These are phyloP conservation scores for Phlegmacium glaucopus DNA, from an alignment of 768 basidiomycete genomes.

Conservation along the genomic window DNA sequence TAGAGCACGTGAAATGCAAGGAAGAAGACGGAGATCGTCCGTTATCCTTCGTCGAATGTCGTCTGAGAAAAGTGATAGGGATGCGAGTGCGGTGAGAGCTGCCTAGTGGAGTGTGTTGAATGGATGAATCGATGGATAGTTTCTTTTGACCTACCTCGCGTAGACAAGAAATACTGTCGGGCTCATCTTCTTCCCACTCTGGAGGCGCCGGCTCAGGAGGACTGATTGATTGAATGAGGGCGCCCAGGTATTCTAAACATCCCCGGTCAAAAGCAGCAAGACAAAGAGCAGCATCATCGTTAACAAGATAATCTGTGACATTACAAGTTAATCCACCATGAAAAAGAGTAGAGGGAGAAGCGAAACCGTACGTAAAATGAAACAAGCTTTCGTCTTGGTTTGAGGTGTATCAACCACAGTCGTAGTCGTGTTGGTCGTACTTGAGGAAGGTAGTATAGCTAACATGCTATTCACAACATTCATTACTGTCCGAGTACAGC, in stretches of 20 bases:
- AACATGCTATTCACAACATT: slow-evolving; percentile 67
- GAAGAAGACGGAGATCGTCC: slow-evolving; percentile 49
- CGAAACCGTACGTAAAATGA: slow-evolving; percentile 58
- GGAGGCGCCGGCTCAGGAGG: slow-evolving; percentile 33
- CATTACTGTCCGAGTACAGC: slow-evolving; percentile 56
- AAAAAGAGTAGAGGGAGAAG: background rate
- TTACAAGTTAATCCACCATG: background rate
- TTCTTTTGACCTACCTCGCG: slow-evolving; percentile 49
- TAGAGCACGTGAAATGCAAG: slow-evolving; percentile 20
- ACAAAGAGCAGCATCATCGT: slow-evolving; percentile 67
- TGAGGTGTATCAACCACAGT: slow-evolving; percentile 30
- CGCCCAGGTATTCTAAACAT: slow-evolving; percentile 52
- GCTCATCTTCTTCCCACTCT: slow-evolving; percentile 70
- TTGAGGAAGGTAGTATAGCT: slow-evolving; percentile 24
- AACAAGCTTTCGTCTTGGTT: slow-evolving; percentile 66
- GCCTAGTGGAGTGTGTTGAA: slow-evolving; percentile 27
- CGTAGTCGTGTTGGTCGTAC: background rate
- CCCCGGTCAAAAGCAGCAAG: slow-evolving; percentile 69
- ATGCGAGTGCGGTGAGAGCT: slow-evolving; percentile 67
- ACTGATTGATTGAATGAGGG: slow-evolving; percentile 51
- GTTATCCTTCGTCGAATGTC: slow-evolving; percentile 69
- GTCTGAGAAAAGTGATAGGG: slow-evolving; percentile 69
- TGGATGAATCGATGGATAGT: background rate
- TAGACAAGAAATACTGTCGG: slow-evolving; percentile 52
- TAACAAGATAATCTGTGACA: slow-evolving; percentile 56